Evolutionary conservation across 2,329 filamentous ascomycete species (phyloP).

Genomic region (Xylaria arbuscula): DNA sequence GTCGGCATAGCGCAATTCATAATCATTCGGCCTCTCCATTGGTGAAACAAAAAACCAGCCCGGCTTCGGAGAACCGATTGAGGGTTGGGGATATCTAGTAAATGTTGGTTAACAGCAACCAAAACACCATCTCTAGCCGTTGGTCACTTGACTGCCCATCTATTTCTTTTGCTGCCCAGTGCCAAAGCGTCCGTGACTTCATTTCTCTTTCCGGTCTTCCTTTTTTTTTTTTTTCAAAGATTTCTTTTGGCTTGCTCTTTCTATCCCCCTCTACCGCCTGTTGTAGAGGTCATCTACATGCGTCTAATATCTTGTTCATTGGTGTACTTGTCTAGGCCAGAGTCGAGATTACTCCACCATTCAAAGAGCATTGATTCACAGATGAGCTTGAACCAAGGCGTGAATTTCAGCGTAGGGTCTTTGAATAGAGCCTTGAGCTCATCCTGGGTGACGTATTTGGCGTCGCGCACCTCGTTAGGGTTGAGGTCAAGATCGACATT

Average conservation of each 20-base stretch:
- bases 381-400: slow-evolving; percentile 99
- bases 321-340: slow-evolving; percentile 83
- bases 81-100: slow-evolving; percentile 34
- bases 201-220: background rate
- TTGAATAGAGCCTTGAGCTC: slow-evolving; percentile 87
- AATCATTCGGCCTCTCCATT: slow-evolving; percentile 23
- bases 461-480: slow-evolving; percentile 88
- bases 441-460: slow-evolving; percentile 83
- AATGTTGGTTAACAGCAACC: slow-evolving; percentile 32
- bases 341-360: slow-evolving; percentile 91
- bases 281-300: slow-evolving; percentile 64
- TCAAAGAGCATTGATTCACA: slow-evolving; percentile 97
- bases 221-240: background rate
- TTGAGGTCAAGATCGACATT: slow-evolving; percentile 86
- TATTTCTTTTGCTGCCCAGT: slow-evolving; percentile 22
- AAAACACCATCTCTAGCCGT: slow-evolving; percentile 24
- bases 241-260: background rate
- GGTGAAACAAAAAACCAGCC: slow-evolving; percentile 20
- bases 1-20: slow-evolving; percentile 24
- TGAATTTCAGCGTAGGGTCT: slow-evolving; percentile 84
- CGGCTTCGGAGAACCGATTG: slow-evolving; percentile 23
- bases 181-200: slow-evolving; percentile 16
- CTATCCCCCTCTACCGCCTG: background rate
- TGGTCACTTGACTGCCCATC: slow-evolving; percentile 25
- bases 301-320: slow-evolving; percentile 88